Evolutionary conservation across 305 asterid genomes (phyloP), one percentile per base, ranked within the genome.

Genomic region (Rubia tinctorum): DNA sequence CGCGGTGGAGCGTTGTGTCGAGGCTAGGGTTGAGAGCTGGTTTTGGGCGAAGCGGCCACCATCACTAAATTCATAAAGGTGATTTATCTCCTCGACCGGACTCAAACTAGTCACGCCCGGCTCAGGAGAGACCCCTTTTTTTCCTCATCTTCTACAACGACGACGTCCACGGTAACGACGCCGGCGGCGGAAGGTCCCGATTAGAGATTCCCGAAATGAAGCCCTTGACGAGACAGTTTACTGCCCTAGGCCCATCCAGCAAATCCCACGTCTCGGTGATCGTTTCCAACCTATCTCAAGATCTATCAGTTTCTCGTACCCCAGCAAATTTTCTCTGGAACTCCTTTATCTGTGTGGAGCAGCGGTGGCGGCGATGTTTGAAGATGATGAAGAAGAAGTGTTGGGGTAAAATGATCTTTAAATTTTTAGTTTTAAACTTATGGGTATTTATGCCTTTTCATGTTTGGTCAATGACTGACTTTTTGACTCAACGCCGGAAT

Each of bases 51-150:
- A 27, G 92, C 77, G 51, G 82, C 66, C 17, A 91, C 96, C 12
- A 90, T 86, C 27, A 77, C n/a, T 61, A 89, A 88, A 81, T 91
- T 93, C 74, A 87, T 80, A 70, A 86, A 76, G 22, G 91, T 84
- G 0, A 87, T 89, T 47, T 88, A 96, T 18, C 86, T 89, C 2
- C 84, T 91, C 20, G 91, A 82, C 56, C 84, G 85, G 79, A 78
- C 86, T 11, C 84, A 91, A 74, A 88, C 96, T 69, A 96, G 98
- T 0, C 97, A 89, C 69, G 98, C 98, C 80, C 93, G 98, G 56
- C 89, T 92, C 86, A 83, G 98, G 77, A 76, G 97, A 73, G 95
- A 83, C 13, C 96, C 97, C 0, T 74, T 81, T 1, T 66, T 17
- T 37, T 1, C 44, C 7, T 39, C 69, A 0, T 17, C 49, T 40